These are phyloP conservation scores for Botrytis cinerea DNA, from an alignment of 2,329 filamentous ascomycete genomes.

Conservation along the genomic window DNA sequence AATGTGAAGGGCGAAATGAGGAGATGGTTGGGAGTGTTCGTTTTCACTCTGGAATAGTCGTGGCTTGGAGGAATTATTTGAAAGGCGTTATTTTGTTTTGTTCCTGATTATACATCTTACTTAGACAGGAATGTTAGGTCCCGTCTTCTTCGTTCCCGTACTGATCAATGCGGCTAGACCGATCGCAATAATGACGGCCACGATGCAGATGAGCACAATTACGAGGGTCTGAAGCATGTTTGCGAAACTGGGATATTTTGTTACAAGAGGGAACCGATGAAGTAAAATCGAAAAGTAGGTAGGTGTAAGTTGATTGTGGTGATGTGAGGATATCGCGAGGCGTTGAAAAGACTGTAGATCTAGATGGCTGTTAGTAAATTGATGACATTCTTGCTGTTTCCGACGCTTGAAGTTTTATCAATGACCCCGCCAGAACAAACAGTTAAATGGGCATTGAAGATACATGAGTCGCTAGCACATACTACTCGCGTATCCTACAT, in stretches of 20 bases:
- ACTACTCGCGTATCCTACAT: neutral
- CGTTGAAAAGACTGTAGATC: conserved; percentile 4
- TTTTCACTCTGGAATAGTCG: neutral
- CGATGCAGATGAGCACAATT: conserved; percentile 14
- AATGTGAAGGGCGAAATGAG: neutral
- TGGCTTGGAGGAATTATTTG: neutral
- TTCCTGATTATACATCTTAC: neutral
- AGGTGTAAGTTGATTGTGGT: neutral
- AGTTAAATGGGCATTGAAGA: neutral
- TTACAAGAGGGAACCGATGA: neutral
- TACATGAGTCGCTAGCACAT: neutral
- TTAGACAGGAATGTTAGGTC: conserved; percentile 8
- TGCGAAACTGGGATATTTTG: neutral
- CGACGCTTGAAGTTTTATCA: neutral
- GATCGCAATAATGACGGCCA: neutral
- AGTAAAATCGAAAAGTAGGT: neutral
- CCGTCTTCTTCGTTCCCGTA: neutral
- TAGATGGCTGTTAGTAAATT: conserved; percentile 4
- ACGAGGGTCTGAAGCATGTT: conserved; percentile 17
- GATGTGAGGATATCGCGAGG: neutral
- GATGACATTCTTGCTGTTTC: neutral
- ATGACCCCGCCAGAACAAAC: neutral
- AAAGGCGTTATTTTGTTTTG: neutral
- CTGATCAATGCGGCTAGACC: conserved; percentile 18
- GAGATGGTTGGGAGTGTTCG: neutral